These are phyloP conservation scores for Monilinia polystroma DNA, from an alignment of 2,329 filamentous ascomycete species.

Conservation along the genomic window DNA sequence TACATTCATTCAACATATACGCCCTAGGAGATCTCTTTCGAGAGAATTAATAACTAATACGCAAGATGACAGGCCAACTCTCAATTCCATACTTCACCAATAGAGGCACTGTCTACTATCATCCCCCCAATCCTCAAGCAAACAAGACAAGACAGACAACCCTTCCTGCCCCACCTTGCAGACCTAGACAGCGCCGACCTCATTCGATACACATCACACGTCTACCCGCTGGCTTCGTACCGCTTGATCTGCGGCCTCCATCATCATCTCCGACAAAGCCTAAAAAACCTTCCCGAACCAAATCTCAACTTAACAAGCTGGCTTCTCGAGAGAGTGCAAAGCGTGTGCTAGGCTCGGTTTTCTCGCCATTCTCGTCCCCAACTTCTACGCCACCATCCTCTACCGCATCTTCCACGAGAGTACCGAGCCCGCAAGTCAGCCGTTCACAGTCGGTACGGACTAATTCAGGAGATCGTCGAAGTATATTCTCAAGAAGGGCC, in stretches of 20 bases:
- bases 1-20: conserved; percentile 19
- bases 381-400: conserved; percentile 23
- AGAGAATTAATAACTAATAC: conserved; percentile 29
- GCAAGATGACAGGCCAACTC: conserved; percentile 37
- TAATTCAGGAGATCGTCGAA: conserved; percentile 29
- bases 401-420: conserved; percentile 26
- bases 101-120: conserved; percentile 37
- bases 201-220: conserved; percentile 56
- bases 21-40: neutral
- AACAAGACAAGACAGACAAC: conserved; percentile 26
- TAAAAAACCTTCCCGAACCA: conserved; percentile 40
- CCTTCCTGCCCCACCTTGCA: conserved; percentile 47
- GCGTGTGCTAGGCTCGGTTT: conserved; percentile 39
- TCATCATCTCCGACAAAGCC: conserved; percentile 38
- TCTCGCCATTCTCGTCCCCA: conserved; percentile 33
- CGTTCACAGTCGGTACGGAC: conserved; percentile 29
- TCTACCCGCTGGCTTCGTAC: conserved; percentile 47
- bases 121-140: conserved; percentile 27
- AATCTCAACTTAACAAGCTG: conserved; percentile 45
- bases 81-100: conserved; percentile 32
- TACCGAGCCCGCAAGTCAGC: conserved; percentile 31
- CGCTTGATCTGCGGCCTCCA: conserved; percentile 39
- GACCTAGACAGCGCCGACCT: conserved; percentile 51
- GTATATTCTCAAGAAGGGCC: conserved; percentile 33
- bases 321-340: conserved; percentile 45